Conservation (phyloP, 75 land plant species). For the Cunninghamia lanceolata region DNA sequence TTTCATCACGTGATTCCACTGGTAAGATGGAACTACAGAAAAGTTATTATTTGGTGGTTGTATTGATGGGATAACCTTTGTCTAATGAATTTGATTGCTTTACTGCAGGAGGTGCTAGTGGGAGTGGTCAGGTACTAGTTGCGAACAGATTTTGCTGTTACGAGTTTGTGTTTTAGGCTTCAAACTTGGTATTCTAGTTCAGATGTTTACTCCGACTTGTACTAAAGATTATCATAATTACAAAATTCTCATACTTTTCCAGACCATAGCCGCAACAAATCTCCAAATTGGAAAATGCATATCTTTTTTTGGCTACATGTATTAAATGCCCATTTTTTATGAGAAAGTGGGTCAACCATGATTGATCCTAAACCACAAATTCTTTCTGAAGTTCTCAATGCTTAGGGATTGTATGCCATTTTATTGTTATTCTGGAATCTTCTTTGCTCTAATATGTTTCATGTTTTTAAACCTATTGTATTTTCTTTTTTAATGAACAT, state of each 20-base stretch:
- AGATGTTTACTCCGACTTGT: not conserved
- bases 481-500: not conserved
- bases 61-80: not conserved
- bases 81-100: not conserved
- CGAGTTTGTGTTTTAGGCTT: not conserved
- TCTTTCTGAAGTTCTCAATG: not conserved
- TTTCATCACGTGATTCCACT: slow-evolving; percentile 41
- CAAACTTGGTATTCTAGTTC: not conserved
- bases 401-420: not conserved
- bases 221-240: not conserved
- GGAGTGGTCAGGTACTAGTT: slow-evolving; percentile 8
- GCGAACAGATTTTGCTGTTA: not conserved
- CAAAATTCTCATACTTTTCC: not conserved
- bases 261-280: not conserved
- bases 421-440: too few species aligned
- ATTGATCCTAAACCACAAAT: not conserved
- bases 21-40: slow-evolving; percentile 15
- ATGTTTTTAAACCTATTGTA: not conserved
- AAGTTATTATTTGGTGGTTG: not conserved
- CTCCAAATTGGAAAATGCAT: not conserved
- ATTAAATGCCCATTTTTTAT: too few species aligned
- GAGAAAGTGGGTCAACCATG: too few species aligned
- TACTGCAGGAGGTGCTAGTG: not conserved
- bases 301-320: not conserved
- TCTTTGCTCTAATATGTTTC: not conserved